Evolutionary conservation across 805 yeast genomes (phyloP).

Genomic region (Candida hispaniensis): DNA sequence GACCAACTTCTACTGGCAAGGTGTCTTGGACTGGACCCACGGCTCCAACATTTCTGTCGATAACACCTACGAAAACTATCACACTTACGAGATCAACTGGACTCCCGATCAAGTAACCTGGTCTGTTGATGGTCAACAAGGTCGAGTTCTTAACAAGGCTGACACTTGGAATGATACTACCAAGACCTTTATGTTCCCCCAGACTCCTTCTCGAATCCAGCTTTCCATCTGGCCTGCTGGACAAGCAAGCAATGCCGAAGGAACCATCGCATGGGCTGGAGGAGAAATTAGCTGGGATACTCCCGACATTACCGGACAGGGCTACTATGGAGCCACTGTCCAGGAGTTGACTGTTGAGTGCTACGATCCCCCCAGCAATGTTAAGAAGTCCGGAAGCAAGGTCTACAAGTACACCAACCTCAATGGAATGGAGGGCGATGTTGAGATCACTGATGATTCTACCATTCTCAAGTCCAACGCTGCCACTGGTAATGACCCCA

Average conservation of each 20-base stretch:
- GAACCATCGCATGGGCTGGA: conserved; percentile 78
- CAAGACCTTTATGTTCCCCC: conserved; percentile 67
- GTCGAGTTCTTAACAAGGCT: conserved; percentile 51
- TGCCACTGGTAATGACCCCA: conserved; percentile 52
- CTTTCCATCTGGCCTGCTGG: conserved; percentile 49
- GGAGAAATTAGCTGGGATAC: conserved; percentile 79
- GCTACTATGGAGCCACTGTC: conserved; percentile 68
- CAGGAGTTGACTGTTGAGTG: conserved; percentile 52
- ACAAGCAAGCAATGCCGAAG: conserved; percentile 38
- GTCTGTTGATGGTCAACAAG: conserved; percentile 57
- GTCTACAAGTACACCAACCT: conserved; percentile 47
- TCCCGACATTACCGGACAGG: conserved; percentile 56
- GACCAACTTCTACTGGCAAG: conserved; percentile 73
- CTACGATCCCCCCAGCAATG: conserved; percentile 58
- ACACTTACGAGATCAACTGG: conserved; percentile 76
- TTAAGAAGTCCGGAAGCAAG: conserved; percentile 36
- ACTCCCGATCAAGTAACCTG: conserved; percentile 56
- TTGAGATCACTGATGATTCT: conserved; percentile 52
- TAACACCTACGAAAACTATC: conserved; percentile 58
- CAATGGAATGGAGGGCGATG: conserved; percentile 35
- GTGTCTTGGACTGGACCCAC: conserved; percentile 57
- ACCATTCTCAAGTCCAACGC: conserved; percentile 50
- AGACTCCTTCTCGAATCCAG: conserved; percentile 80
- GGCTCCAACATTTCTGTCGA: conserved; percentile 35
- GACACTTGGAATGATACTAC: conserved; percentile 51